A percentile compares a stretch with the other conserved stretches of the same genome.
Conservation (phyloP, 345 rosid species). For the Arabis hirsuta region DNA sequence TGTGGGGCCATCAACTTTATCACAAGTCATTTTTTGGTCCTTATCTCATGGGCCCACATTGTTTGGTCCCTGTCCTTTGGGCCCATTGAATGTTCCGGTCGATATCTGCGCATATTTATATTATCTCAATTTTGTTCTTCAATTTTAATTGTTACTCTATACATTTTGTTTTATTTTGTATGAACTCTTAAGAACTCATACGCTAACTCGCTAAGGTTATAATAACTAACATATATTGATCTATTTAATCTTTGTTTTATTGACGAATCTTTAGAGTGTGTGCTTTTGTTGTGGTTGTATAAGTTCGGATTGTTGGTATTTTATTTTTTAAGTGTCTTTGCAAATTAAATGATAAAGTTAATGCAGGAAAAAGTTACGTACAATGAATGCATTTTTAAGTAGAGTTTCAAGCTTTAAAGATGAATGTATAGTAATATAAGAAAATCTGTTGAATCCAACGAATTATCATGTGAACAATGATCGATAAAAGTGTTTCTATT, state of each 20-base stretch:
- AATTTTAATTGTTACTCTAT: too few species aligned
- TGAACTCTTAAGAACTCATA: too few species aligned
- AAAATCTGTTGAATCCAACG: slow-evolving; percentile 23
- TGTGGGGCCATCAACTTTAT: slow-evolving; percentile 25
- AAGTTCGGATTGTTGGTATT: too few species aligned
- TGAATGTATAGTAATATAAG: background rate
- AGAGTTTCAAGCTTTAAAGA: background rate
- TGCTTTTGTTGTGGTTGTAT: too few species aligned
- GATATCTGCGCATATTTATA: background rate
- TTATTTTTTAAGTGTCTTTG: background rate
- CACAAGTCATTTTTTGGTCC: slow-evolving; percentile 30
- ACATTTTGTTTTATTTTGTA: too few species aligned
- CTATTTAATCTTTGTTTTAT: too few species aligned
- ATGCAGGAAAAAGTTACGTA: slow-evolving; percentile 9
- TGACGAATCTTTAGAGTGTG: too few species aligned
- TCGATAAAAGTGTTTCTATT: slow-evolving; percentile 22
- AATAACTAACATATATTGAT: too few species aligned
- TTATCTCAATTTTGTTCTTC: background rate
- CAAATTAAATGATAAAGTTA: slow-evolving; percentile 5
- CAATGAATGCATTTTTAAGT: background rate
- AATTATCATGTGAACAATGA: slow-evolving; percentile 11
- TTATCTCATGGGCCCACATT: slow-evolving; percentile 23
- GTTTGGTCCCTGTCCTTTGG: slow-evolving; percentile 36
- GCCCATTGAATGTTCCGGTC: slow-evolving; percentile 38
- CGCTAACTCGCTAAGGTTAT: too few species aligned